These are phyloP conservation scores for Clonostachys rosea DNA, from an alignment of 2,329 filamentous ascomycete genomes.

Conservation along the genomic window DNA sequence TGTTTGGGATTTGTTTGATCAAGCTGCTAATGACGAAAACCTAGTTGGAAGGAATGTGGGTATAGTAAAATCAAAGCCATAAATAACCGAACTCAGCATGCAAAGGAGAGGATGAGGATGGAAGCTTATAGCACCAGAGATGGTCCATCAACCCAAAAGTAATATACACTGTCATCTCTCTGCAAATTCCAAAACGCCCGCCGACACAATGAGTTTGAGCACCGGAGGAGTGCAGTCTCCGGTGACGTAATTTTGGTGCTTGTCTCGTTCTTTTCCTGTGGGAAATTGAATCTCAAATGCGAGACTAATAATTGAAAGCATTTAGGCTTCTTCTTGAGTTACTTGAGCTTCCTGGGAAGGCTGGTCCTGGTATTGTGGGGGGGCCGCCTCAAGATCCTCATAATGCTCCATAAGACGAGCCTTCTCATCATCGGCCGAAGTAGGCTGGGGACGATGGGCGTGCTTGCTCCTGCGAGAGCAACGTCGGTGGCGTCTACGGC, in stretches of 20 bases:
- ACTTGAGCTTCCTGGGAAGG: no score
- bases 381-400: conserved; percentile 18
- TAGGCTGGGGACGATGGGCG: conserved; percentile 20
- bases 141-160: not conserved
- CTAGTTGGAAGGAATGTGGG: not conserved
- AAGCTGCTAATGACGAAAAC: no score
- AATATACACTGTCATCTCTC: not conserved
- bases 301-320: no score
- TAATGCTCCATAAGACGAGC: conserved; percentile 35
- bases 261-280: no score
- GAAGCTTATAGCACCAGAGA: not conserved
- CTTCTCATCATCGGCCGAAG: conserved; percentile 41
- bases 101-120: not conserved
- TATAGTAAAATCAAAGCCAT: not conserved
- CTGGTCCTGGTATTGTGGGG: conserved; percentile 16
- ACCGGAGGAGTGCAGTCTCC: not conserved
- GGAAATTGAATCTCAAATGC: no score
- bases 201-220: not conserved
- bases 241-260: no score
- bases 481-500: conserved; percentile 10
- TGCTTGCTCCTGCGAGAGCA: conserved; percentile 24
- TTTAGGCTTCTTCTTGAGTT: no score
- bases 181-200: not conserved
- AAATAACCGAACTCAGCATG: not conserved
- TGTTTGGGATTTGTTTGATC: not conserved